Base-by-base conservation (phyloP, 768 basidiomycete species). In the Lactarius hatsudake region DNA sequence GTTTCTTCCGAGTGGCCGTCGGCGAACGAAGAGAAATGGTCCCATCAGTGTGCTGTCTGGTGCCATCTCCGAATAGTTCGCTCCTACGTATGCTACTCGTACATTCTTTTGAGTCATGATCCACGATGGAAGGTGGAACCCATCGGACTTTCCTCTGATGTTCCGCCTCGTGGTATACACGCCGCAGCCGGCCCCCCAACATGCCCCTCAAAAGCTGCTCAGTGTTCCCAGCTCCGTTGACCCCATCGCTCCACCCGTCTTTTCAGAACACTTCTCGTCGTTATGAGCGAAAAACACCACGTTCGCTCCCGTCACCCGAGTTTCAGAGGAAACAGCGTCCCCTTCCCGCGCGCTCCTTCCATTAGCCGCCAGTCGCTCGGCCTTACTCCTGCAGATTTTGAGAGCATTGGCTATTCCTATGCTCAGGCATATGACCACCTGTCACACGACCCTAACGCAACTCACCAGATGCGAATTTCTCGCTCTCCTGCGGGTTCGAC, bases 131-230 rank as follows among this genome's bases (percentile, higher is more conserved):
- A 63, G 62, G 51, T 56, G 48, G 28, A 32, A 59, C 34, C 58
- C 58, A n/a, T 57, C 65, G 67, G 65, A 67, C 61, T 30, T 51
- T 66, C 26, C 9, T 15, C 18, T 32, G 23, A 45, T 55, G 38
- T 42, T 12, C 57, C 18, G 66, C 68, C 68, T 69, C 68, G 65
- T 68, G 68, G 68, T 57, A 45, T 67, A 62, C 68, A 69, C 68
- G 68, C 68, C 42, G 36, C 59, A 36, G 48, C 68, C 58, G 28
- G 51, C 28, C 65, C 65, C 61, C 68, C 48, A 28, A 32, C 68
- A 69, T 62, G 65, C 61, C 43, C 66, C 68, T 69, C 68, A 68
- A 67, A 67, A 69, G 62, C 68, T 69, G 56, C 61, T 62, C 58
- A 48, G 18, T 23, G 32, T 68, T 69, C 61, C 65, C 68, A 67